Conservation (phyloP, 495 filamentous ascomycete genomes). For the Podospora bellae-mahoneyi region DNA sequence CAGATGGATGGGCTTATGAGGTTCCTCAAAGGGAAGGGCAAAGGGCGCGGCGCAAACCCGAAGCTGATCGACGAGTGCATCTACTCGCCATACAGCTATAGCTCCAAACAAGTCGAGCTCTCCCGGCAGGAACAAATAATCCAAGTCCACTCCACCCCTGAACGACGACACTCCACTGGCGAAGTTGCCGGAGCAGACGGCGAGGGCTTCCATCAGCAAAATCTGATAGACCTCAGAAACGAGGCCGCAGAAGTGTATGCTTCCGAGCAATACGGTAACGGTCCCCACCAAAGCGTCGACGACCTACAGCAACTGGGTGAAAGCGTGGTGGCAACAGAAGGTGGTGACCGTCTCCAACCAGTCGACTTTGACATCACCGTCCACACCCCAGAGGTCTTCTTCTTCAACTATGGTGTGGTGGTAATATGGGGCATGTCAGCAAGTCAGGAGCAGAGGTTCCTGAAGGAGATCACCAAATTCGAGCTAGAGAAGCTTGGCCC, state of each 20-base stretch:
- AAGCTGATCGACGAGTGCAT: slow-evolving; percentile 96
- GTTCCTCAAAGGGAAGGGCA: slow-evolving; percentile 78
- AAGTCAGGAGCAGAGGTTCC: slow-evolving; percentile 76
- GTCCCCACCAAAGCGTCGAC: slow-evolving; percentile 9
- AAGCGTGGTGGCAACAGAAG: slow-evolving; percentile 19
- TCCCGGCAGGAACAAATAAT: slow-evolving; percentile 29
- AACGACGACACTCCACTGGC: slow-evolving; percentile 50
- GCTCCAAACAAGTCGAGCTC: slow-evolving; percentile 32
- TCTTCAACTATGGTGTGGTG: slow-evolving; percentile 98
- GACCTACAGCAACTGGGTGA: not conserved
- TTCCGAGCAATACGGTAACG: slow-evolving; percentile 12
- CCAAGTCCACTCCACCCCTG: slow-evolving; percentile 52
- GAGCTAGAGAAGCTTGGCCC: slow-evolving; percentile 81
- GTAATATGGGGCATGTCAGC: slow-evolving; percentile 98
- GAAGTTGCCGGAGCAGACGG: slow-evolving; percentile 18
- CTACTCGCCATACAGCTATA: slow-evolving; percentile 86
- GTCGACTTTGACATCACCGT: slow-evolving; percentile 69
- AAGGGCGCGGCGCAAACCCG: slow-evolving; percentile 71
- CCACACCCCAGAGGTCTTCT: slow-evolving; percentile 88
- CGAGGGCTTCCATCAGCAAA: slow-evolving; percentile 21
- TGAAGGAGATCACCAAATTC: slow-evolving; percentile 95
- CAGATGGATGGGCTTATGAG: slow-evolving; percentile 81
- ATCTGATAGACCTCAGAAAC: slow-evolving; percentile 30
- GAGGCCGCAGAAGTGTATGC: not conserved
- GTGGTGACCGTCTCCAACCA: slow-evolving; percentile 25